phyloP scores from a whole-genome alignment of 495 filamentous ascomycete species.

The Penicillium bialowiezense region DNA sequence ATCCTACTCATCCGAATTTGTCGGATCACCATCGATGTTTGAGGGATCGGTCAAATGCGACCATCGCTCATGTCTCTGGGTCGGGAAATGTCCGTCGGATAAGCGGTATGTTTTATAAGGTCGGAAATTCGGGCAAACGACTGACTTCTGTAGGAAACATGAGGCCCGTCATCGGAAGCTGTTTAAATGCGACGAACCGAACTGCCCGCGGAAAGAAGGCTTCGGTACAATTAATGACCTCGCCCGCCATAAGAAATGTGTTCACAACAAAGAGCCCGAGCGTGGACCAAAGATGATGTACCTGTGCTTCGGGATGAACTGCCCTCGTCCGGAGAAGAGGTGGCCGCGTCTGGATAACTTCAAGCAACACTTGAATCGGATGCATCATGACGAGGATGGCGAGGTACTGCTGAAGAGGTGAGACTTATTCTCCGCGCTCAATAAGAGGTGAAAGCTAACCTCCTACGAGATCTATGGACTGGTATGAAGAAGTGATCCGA shows the following conservation, averaged over 20 bases:
- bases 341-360: slow-evolving; percentile 95
- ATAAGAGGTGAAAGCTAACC: slow-evolving; percentile 6
- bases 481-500: slow-evolving; percentile 31
- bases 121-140: background rate
- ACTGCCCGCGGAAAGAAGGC: slow-evolving; percentile 61
- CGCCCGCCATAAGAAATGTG: slow-evolving; percentile 66
- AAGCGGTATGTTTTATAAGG: slow-evolving; percentile 27
- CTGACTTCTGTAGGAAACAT: slow-evolving; percentile 65
- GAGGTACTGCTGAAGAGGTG: slow-evolving; percentile 55
- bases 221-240: slow-evolving; percentile 85
- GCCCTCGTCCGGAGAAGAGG: slow-evolving; percentile 65
- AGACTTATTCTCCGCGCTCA: slow-evolving; percentile 6
- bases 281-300: slow-evolving; percentile 58
- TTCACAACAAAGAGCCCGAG: slow-evolving; percentile 57
- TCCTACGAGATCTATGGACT: slow-evolving; percentile 33
- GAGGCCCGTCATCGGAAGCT: slow-evolving; percentile 72
- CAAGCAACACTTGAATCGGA: slow-evolving; percentile 75
- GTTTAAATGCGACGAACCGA: slow-evolving; percentile 60
- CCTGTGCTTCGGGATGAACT: slow-evolving; percentile 62
- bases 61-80: slow-evolving; percentile 34
- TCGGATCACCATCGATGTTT: slow-evolving; percentile 19
- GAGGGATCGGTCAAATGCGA: slow-evolving; percentile 32
- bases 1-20: slow-evolving; percentile 11
- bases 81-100: slow-evolving; percentile 42
- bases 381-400: slow-evolving; percentile 61